Conservation (phyloP, 2,329 filamentous ascomycete genomes). For the Fusarium ambrosium region DNA sequence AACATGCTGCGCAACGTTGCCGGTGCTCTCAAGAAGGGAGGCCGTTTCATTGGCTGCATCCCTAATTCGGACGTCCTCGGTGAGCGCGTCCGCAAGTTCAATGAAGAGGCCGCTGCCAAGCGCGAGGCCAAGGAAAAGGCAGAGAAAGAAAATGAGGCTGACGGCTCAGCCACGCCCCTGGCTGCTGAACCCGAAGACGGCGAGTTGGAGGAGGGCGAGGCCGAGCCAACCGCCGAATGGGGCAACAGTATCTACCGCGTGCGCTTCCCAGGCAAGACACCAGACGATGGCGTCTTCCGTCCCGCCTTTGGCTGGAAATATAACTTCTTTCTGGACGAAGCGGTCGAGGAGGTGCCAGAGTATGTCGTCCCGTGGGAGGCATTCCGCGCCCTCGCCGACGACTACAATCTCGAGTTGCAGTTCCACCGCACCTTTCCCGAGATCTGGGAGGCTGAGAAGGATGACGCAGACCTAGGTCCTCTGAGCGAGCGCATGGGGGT, state of each 20-base stretch:
- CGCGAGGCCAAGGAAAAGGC: conserved; percentile 47
- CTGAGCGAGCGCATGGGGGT: conserved; percentile 98
- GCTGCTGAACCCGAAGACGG: conserved; percentile 55
- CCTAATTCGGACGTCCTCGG: conserved; percentile 96
- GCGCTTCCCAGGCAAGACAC: conserved; percentile 85
- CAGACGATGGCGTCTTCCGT: conserved; percentile 89
- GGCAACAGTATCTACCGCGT: conserved; percentile 95
- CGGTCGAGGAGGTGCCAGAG: conserved; percentile 95
- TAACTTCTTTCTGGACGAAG: conserved; percentile 95
- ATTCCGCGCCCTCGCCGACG: conserved; percentile 93
- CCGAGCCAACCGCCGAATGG: conserved; percentile 80
- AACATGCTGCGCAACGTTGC: conserved; percentile 96
- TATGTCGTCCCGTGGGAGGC: conserved; percentile 99
- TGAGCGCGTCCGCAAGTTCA: conserved; percentile 81
- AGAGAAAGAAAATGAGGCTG: conserved; percentile 35
- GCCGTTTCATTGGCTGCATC: conserved; percentile 93
- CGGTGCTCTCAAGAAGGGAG: conserved; percentile 90
- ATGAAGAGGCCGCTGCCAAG: conserved; percentile 64
- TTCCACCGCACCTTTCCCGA: conserved; percentile 93
- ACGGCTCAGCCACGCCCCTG: conserved; percentile 42
- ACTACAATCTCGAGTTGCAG: conserved; percentile 95
- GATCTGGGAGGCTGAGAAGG: conserved; percentile 92
- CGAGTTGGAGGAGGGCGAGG: conserved; percentile 72
- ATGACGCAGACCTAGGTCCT: conserved; percentile 83
- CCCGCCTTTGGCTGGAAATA: conserved; percentile 99